These are phyloP conservation scores for Moringa oleifera DNA, from an alignment of 345 rosid genomes.

Conservation along the genomic window DNA sequence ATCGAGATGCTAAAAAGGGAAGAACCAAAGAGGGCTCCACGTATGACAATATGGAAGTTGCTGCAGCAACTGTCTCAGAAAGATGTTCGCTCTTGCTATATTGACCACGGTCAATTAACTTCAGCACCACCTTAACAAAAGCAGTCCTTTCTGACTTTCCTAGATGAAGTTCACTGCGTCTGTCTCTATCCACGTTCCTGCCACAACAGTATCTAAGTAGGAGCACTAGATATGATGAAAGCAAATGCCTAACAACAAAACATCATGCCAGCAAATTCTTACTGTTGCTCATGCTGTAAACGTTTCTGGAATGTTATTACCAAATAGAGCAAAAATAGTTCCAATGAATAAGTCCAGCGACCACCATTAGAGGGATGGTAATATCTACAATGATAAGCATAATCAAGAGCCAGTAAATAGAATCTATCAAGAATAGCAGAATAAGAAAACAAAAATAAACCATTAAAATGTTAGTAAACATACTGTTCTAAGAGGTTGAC, in stretches of 20 bases:
- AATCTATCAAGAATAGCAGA: slow-evolving; percentile 8
- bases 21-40: slow-evolving; percentile 96
- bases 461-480: slow-evolving; percentile 37
- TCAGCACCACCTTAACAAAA: slow-evolving; percentile 70
- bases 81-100: slow-evolving; percentile 98
- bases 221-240: slow-evolving; percentile 21
- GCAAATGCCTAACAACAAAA: slow-evolving; percentile 6
- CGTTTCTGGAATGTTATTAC: slow-evolving; percentile 89
- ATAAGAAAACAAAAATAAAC: slow-evolving; percentile 12
- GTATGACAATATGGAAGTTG: slow-evolving; percentile 86
- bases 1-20: slow-evolving; percentile 91
- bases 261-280: slow-evolving; percentile 30
- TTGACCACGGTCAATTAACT: slow-evolving; percentile 94
- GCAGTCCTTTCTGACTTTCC: slow-evolving; percentile 66
- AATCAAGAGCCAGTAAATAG: slow-evolving; percentile 9
- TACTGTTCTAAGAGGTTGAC: slow-evolving; percentile 98
- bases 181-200: slow-evolving; percentile 44
- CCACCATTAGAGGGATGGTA: slow-evolving; percentile 99
- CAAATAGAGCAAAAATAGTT: slow-evolving; percentile 70
- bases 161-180: slow-evolving; percentile 38
- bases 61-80: slow-evolving; percentile 95
- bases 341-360: slow-evolving; percentile 97
- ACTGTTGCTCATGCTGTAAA: slow-evolving; percentile 82
- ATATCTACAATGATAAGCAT: slow-evolving; percentile 46
- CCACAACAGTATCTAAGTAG: slow-evolving; percentile 24